Conservation (phyloP, 2,329 filamentous ascomycete species). For the Metarhizium robertsii region DNA sequence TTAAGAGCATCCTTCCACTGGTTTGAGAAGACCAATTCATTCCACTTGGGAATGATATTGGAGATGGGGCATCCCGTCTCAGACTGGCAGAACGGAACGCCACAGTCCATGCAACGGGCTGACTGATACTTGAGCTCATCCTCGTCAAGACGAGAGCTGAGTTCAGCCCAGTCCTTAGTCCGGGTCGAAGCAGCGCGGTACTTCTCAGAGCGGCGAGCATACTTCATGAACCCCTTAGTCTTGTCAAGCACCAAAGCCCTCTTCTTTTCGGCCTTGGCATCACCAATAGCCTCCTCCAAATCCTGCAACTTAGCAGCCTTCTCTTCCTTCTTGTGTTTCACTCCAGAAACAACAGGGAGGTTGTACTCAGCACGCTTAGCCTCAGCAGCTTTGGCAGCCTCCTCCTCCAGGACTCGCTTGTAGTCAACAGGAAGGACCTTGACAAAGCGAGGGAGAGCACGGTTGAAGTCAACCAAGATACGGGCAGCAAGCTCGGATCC, state of each 20-base stretch:
- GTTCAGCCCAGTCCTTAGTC: constrained; percentile 87
- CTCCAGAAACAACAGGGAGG: constrained; percentile 65
- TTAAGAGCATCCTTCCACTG: constrained; percentile 91
- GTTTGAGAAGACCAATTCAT: constrained; percentile 65
- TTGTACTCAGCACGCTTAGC: constrained; percentile 78
- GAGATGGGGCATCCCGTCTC: constrained; percentile 92
- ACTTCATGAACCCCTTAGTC: constrained; percentile 96
- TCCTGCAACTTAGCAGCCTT: constrained; percentile 67
- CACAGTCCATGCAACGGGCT: constrained; percentile 96
- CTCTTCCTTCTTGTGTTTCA: constrained; percentile 50
- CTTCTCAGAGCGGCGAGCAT: constrained; percentile 85
- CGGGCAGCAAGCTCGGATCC: constrained; percentile 90
- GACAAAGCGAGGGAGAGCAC: constrained; percentile 80
- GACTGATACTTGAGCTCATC: constrained; percentile 96
- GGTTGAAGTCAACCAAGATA: constrained; percentile 89
- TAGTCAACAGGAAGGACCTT: constrained; percentile 93
- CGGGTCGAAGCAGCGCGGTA: constrained; percentile 78
- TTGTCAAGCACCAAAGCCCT: constrained; percentile 91
- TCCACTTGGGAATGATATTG: constrained; percentile 98
- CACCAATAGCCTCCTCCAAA: constrained; percentile 84
- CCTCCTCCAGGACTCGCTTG: constrained; percentile 83
- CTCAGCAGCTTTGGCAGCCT: constrained; percentile 75
- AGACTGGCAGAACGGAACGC: constrained; percentile 96
- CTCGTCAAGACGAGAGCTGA: constrained; percentile 78
- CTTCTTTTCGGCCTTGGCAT: constrained; percentile 81